phyloP scores from a whole-genome alignment of 306 rosid species.

The Cicer chorassanicum region DNA sequence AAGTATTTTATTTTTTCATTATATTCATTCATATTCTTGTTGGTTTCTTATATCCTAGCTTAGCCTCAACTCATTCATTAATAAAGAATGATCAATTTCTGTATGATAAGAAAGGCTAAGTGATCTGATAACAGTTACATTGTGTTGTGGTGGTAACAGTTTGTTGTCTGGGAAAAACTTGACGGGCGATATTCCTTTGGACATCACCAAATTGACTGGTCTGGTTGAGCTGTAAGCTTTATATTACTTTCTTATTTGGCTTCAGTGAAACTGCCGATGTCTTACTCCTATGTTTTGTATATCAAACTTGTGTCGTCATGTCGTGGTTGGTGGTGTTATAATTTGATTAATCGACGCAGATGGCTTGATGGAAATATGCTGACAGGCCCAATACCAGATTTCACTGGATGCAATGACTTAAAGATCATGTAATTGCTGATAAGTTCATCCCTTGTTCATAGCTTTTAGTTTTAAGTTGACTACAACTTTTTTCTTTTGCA shows the following conservation, averaged over 20 bases:
- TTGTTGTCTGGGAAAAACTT: constrained; percentile 70
- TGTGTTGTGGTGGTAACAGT: constrained; percentile 60
- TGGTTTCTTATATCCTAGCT: neutral
- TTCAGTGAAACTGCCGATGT: constrained; percentile 33
- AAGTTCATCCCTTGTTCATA: constrained; percentile 31
- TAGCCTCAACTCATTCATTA: neutral
- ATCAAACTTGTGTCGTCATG: constrained; percentile 27
- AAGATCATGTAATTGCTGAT: constrained; percentile 73
- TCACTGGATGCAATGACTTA: constrained; percentile 75
- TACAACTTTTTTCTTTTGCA: constrained; percentile 48
- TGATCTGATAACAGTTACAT: constrained; percentile 46
- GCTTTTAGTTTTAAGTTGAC: constrained; percentile 43
- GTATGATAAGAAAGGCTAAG: constrained; percentile 17
- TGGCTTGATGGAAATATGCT: constrained; percentile 59
- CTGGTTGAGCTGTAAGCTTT: constrained; percentile 83
- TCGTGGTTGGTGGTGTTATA: constrained; percentile 14
- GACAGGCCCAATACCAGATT: constrained; percentile 84
- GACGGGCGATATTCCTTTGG: constrained; percentile 80
- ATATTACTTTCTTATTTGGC: constrained; percentile 38
- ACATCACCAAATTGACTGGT: constrained; percentile 72
- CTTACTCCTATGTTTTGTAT: constrained; percentile 16
- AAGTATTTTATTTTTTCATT: constrained; percentile 34
- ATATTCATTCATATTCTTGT: constrained; percentile 5
- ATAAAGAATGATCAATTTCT: constrained; percentile 16
- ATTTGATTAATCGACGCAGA: constrained; percentile 44